phyloP scores from a whole-genome alignment of 1,284 basidiomycete genomes.

The Cutaneotrichosporon dermatis region DNA sequence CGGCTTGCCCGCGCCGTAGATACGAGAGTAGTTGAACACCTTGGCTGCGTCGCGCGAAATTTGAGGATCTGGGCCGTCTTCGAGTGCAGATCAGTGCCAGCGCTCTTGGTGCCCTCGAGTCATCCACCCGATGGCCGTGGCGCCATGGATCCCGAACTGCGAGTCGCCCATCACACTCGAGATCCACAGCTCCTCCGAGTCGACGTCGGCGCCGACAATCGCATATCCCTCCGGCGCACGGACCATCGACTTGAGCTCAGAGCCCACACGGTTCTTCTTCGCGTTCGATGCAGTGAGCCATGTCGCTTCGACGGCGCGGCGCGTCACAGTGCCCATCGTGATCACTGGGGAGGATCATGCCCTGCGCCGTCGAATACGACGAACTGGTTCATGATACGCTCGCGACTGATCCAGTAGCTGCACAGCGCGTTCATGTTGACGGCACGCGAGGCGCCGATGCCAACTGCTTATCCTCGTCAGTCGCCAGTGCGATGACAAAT shows the following conservation, averaged over 20 bases:
- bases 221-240: constrained; percentile 87
- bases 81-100: constrained; percentile 93
- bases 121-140: constrained; percentile 99
- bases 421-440: constrained; percentile 91
- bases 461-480: constrained; percentile 47
- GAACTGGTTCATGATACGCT: constrained; percentile 88
- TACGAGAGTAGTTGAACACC: constrained; percentile 98
- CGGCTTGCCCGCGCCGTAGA: constrained; percentile 95
- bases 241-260: constrained; percentile 96
- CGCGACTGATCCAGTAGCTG: constrained; percentile 97
- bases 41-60: constrained; percentile 95
- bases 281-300: constrained; percentile 99
- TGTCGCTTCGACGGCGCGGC: constrained; percentile 94
- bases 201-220: constrained; percentile 96
- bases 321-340: constrained; percentile 97
- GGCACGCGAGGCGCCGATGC: constrained; percentile 75
- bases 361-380: constrained; percentile 80
- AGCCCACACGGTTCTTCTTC: constrained; percentile 94
- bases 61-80: constrained; percentile 93
- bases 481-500: constrained; percentile 55
- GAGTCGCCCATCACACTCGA: constrained; percentile 98
- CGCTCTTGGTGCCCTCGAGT: constrained; percentile 97
- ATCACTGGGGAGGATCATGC: constrained; percentile 91
- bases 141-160: constrained; percentile 94
- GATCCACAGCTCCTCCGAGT: constrained; percentile 99